Evolutionary conservation across 2,329 filamentous ascomycete genomes (phyloP), one percentile per base, ranked within the genome.

Genomic region (Aspergillus spinulosporus): DNA sequence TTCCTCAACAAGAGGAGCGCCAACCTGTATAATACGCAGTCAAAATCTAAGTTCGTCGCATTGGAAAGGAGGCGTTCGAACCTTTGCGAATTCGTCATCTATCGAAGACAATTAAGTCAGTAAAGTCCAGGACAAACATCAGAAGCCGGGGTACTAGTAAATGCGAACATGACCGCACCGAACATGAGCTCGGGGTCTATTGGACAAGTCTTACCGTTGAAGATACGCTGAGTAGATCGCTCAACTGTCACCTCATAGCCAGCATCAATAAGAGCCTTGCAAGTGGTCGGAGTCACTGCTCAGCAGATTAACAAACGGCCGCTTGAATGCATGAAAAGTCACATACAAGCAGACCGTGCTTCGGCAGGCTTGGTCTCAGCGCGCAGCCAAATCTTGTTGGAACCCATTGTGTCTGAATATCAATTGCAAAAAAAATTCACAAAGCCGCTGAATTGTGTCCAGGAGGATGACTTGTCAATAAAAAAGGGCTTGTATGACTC

Each of bases 231-330:
- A n/a, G 83, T 81, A 57, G 82, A 84, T 59, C 82, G 80, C 78
- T 91, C 88, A 49, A 90, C 84, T 49, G 82, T 82, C 64, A 91
- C 81, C 26, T 79, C 79, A 71, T 89, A 90, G 59, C 88, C 88
- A 40, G 86, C 86, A 61, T 88, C 82, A 52, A 89, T 76, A 52
- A 90, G 81, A 51, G 80, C 79, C 74, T 86, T 84, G 62, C 82
- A 76, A 40, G 79, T 82, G n/a, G 75, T 75, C 47, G 78, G 76
- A 57, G 76, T 82, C 59, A 81, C 73, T 74, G 29, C 49, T 26
- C 36, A 56, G 54, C 11, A 44, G 46, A 15, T 61, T 49, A 62
- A 57, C 36, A 54, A 26, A 34, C 9, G 7, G 12, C 52, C 40
- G 40, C 39, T 46, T 44, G 31, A 37, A 29, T 49, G 42, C 52